phyloP scores from a whole-genome alignment of 2,329 filamentous ascomycete genomes.

The Monosporascus sp. region DNA sequence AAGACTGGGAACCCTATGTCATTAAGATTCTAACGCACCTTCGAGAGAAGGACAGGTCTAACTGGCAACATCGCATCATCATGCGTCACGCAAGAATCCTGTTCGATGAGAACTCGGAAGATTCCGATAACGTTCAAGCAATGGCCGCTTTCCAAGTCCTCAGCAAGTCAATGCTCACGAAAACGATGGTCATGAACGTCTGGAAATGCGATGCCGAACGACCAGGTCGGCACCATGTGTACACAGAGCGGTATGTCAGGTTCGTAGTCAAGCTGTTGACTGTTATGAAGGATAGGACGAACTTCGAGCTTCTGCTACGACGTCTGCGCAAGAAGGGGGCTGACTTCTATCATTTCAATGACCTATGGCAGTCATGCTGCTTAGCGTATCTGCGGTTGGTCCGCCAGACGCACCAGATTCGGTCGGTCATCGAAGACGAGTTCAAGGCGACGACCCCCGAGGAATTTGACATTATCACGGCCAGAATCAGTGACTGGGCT shows the following conservation, averaged over 20 bases:
- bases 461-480: conserved; percentile 53
- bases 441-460: conserved; percentile 51
- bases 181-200: conserved; percentile 90
- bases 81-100: conserved; percentile 61
- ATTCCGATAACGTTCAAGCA: conserved; percentile 53
- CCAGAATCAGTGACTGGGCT: conserved; percentile 52
- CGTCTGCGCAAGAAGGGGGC: conserved; percentile 76
- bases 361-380: conserved; percentile 55
- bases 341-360: conserved; percentile 62
- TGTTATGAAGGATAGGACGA: conserved; percentile 67
- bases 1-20: conserved; percentile 56
- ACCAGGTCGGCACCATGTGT: conserved; percentile 84
- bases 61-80: conserved; percentile 92
- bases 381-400: conserved; percentile 49
- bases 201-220: conserved; percentile 89
- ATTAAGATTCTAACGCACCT: conserved; percentile 47
- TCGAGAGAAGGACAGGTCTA: conserved; percentile 76
- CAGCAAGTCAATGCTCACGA: conserved; percentile 70
- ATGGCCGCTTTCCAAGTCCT: conserved; percentile 77
- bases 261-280: conserved; percentile 75
- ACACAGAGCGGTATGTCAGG: conserved; percentile 78
- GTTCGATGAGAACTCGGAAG: conserved; percentile 41
- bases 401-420: conserved; percentile 42
- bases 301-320: conserved; percentile 72
- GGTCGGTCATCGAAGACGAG: conserved; percentile 43